These are phyloP conservation scores for Xylariomycetidae sp. DNA, from an alignment of 2,329 filamentous ascomycete species.

Conservation along the genomic window DNA sequence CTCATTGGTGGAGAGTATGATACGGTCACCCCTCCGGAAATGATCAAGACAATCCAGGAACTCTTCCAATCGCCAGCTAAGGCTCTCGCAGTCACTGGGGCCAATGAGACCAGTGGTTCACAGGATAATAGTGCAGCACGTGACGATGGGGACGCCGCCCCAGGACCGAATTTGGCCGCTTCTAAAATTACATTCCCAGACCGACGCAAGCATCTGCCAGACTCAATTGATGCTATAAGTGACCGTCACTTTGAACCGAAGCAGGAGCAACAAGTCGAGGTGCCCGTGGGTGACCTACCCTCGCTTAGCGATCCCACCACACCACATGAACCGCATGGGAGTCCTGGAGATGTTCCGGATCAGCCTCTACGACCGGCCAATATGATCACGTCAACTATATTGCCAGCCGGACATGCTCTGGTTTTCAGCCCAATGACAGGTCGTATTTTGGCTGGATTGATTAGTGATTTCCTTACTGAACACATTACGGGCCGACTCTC, in stretches of 20 bases:
- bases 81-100: too few species aligned
- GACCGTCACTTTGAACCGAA: slow-evolving; percentile 33
- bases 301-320: too few species aligned
- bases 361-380: slow-evolving; percentile 45
- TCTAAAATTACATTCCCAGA: slow-evolving; percentile 1
- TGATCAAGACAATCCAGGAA: slow-evolving; percentile 71
- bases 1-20: slow-evolving; percentile 77
- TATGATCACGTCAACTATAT: slow-evolving; percentile 62
- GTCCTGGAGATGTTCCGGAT: slow-evolving; percentile 36
- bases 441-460: slow-evolving; percentile 71
- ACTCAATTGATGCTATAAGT: slow-evolving; percentile 33
- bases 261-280: too few species aligned
- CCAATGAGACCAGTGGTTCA: too few species aligned
- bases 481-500: slow-evolving; percentile 74
- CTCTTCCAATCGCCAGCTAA: too few species aligned
- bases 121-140: too few species aligned
- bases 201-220: slow-evolving; percentile 27
- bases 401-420: slow-evolving; percentile 77
- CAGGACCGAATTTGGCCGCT: slow-evolving; percentile 2
- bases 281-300: too few species aligned
- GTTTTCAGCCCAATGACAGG: slow-evolving; percentile 75
- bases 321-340: slow-evolving; percentile 41
- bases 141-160: slow-evolving; percentile 1
- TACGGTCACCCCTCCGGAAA: slow-evolving; percentile 64
- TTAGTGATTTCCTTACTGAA: slow-evolving; percentile 74